phyloP scores from a whole-genome alignment of 2,329 filamentous ascomycete genomes.

The Penicillium sp. region DNA sequence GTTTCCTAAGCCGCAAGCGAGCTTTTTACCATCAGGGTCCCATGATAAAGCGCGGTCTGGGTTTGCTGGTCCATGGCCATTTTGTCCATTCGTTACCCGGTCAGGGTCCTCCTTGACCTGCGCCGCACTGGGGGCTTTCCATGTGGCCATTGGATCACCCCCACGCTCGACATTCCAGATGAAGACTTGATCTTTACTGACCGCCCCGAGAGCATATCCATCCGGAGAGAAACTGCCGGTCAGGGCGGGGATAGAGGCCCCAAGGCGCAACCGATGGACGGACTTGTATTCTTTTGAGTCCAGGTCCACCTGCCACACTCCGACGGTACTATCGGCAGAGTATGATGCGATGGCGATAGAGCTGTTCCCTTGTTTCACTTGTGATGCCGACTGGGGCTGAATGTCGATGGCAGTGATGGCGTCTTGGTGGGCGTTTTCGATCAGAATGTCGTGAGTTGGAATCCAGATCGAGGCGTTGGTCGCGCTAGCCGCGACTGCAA shows the following conservation, averaged over 20 bases:
- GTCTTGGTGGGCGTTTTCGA: conserved; percentile 44
- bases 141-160: conserved; percentile 46
- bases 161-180: conserved; percentile 53
- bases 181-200: conserved; percentile 45
- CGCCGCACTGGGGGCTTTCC: conserved; percentile 35
- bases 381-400: conserved; percentile 36
- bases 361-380: conserved; percentile 25
- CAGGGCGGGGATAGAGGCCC: conserved; percentile 41
- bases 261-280: conserved; percentile 41
- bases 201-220: conserved; percentile 49
- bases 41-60: conserved; percentile 51
- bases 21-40: conserved; percentile 57
- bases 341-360: conserved; percentile 46
- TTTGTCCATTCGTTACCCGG: conserved; percentile 39
- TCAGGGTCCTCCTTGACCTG: conserved; percentile 37
- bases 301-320: conserved; percentile 48
- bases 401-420: conserved; percentile 49
- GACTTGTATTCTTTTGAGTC: conserved; percentile 39
- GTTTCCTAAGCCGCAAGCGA: conserved; percentile 53
- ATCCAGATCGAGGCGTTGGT: conserved; percentile 46
- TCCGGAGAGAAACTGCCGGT: conserved; percentile 50
- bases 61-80: conserved; percentile 30
- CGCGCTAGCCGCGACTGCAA: conserved; percentile 45
- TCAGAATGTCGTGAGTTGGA: conserved; percentile 46
- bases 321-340: conserved; percentile 49